Base-by-base conservation (phyloP, 2,329 filamentous ascomycete species). In the Endoconidiophora polonica region DNA sequence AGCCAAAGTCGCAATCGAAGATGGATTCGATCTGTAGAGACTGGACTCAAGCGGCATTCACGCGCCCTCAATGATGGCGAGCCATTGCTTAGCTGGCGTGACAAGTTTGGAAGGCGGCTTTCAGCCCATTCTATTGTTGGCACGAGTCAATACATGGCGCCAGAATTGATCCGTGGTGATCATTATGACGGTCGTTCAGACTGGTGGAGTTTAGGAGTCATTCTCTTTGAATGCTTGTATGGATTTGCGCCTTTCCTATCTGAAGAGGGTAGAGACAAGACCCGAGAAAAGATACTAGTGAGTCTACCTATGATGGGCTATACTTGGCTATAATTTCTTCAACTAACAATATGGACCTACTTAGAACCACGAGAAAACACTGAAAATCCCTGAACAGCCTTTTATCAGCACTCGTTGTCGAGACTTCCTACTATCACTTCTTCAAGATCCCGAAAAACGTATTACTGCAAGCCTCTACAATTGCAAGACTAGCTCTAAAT, bases 101-200 rank as follows among this genome's bases (percentile, higher is more conserved):
- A 86, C 59, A 70, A 72, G 14, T 74, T 71, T 54, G 75, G 82
- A 23, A 81, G 79, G 56, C 78, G 86, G 38, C 75, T 76, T 33
- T 73, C 86, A 33, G 90, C 90, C 1, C 77, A 80, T 57, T 94
- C 87, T 43, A 79, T 94, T 1, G 90, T 96, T 9, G 90, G 90
- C 2, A 96, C 91, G 2, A 94, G 87, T 61, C 90, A 95, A 61
- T 96, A 96, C 67, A 96, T 95, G 91, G 90, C 91, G 0, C 90
- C 90, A 2, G 91, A 96, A 67, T 85, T 96, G 16, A 81, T 95
- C 52, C 71, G 75, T 56, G 86, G 88, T 24, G 75, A 86, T 45
- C 67, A 73, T 37, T 96, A 96, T 62, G 91, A 96, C 65, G 90
- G 85, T 26, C 75, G 90, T 59, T 96, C 90, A 65, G 90, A 96